Percentiles rank a stretch among this genome's conserved stretches.
phyloP scores from a whole-genome alignment of 2,329 filamentous ascomycete genomes.

The Sporothrix brunneoviolacea region DNA sequence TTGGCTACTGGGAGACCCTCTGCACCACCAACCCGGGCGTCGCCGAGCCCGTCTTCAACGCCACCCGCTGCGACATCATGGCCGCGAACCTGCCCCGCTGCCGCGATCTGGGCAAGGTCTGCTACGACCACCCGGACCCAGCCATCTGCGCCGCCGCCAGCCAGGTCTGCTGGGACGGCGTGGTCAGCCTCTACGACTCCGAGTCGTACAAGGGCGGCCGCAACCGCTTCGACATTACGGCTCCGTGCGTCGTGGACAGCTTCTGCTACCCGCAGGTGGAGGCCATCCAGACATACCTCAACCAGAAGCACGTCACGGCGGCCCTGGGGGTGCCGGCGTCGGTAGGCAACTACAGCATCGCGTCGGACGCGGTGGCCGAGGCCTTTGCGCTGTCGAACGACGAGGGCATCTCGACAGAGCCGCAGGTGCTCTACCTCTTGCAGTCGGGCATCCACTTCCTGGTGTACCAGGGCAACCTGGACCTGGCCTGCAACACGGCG shows the following conservation, averaged over 20 bases:
- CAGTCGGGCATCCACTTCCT: constrained; percentile 16
- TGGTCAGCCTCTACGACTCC: constrained; percentile 46
- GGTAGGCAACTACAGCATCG: constrained; percentile 42
- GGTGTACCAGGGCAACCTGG: constrained; percentile 17
- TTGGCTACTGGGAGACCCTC: constrained; percentile 46
- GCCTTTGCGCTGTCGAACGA: constrained; percentile 44
- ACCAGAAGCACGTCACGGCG: too few species aligned
- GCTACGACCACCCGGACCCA: constrained; percentile 44
- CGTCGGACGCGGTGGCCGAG: constrained; percentile 36
- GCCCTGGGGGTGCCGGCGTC: constrained; percentile 47
- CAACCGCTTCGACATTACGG: constrained; percentile 11
- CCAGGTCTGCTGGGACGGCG: constrained; percentile 46
- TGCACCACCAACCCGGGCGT: constrained; percentile 42
- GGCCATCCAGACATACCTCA: too few species aligned
- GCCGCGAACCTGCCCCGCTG: constrained; percentile 11
- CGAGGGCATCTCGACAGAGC: constrained; percentile 40
- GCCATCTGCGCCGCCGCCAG: constrained; percentile 47
- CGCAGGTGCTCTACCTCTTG: constrained; percentile 21
- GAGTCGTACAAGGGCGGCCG: constrained; percentile 30
- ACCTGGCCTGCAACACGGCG: constrained; percentile 19
- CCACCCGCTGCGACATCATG: constrained; percentile 10
- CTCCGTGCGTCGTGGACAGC: too few species aligned
- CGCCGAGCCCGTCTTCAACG: constrained; percentile 49
- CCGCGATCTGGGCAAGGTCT: constrained; percentile 48
- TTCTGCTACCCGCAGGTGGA: too few species aligned